Conservation (phyloP, 129 eudicot genomes). For the Flaveria ramosissima region DNA sequence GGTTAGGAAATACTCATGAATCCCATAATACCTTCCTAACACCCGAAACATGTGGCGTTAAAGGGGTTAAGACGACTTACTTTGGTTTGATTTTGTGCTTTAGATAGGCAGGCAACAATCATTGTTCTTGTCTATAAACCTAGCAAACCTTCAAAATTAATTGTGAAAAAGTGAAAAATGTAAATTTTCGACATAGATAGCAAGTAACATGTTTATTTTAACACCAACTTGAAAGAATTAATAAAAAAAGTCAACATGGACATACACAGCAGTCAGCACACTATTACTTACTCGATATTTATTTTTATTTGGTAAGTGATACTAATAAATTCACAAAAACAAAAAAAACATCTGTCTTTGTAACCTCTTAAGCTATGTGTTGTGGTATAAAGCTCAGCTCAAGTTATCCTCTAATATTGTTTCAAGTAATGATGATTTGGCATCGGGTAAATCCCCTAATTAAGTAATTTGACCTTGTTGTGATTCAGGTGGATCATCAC, state of each 20-base stretch:
- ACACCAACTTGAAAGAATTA: neutral
- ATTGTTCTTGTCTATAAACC: neutral
- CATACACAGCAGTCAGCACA: neutral
- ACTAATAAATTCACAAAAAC: neutral
- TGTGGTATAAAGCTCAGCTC: conserved; percentile 51
- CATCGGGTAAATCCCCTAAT: too few species aligned
- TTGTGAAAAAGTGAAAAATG: too few species aligned
- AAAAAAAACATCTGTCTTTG: conserved; percentile 64
- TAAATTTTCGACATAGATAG: neutral
- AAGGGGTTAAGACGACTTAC: too few species aligned
- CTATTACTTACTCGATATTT: neutral
- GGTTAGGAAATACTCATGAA: too few species aligned
- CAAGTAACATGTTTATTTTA: neutral
- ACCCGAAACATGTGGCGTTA: too few species aligned
- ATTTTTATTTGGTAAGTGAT: neutral
- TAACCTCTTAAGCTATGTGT: conserved; percentile 7
- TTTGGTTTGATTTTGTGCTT: neutral
- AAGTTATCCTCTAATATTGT: conserved; percentile 63
- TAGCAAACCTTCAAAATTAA: neutral
- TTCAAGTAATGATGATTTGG: conserved; percentile 70
- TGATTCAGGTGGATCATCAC: too few species aligned
- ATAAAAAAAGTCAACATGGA: neutral
- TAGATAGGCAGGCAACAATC: neutral
- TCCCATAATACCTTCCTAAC: too few species aligned
- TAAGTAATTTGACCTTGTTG: too few species aligned